These are phyloP conservation scores for Suillus bovinus DNA, from an alignment of 768 basidiomycete species.

Conservation along the genomic window DNA sequence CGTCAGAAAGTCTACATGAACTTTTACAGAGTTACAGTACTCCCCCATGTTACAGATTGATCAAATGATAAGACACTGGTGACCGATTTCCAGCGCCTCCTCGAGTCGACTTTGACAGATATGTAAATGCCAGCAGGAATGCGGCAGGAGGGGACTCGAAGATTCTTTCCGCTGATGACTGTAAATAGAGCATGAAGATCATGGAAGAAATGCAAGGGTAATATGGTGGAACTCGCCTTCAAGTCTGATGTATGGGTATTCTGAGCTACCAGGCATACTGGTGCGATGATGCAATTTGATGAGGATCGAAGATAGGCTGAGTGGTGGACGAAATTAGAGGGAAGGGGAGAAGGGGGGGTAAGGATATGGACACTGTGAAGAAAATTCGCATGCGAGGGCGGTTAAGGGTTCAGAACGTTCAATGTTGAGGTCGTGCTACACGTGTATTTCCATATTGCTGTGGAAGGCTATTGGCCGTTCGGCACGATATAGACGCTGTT, in stretches of 20 bases:
- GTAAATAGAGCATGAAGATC: neutral
- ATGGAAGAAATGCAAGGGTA: neutral
- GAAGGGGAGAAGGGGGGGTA: too few relatives aligned
- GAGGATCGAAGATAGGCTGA: neutral
- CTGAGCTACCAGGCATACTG: neutral
- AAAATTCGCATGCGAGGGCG: neutral
- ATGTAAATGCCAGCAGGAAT: neutral
- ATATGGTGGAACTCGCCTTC: neutral
- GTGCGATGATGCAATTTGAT: too few relatives aligned
- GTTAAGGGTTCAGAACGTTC: too few relatives aligned
- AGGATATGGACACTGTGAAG: neutral
- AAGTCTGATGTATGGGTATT: neutral
- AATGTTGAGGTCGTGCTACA: too few relatives aligned
- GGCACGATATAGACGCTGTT: too few relatives aligned
- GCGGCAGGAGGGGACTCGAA: neutral
- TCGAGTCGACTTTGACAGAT: neutral
- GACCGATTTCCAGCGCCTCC: neutral
- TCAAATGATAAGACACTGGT: neutral
- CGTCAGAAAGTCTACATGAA: neutral
- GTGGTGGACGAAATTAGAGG: neutral
- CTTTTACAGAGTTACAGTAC: neutral
- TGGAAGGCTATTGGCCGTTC: too few relatives aligned
- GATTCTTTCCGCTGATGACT: neutral
- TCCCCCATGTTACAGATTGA: neutral
- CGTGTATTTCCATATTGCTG: too few relatives aligned